Conservation (phyloP, 2,329 filamentous ascomycete genomes). For the Sporothrix brunneoviolacea region DNA sequence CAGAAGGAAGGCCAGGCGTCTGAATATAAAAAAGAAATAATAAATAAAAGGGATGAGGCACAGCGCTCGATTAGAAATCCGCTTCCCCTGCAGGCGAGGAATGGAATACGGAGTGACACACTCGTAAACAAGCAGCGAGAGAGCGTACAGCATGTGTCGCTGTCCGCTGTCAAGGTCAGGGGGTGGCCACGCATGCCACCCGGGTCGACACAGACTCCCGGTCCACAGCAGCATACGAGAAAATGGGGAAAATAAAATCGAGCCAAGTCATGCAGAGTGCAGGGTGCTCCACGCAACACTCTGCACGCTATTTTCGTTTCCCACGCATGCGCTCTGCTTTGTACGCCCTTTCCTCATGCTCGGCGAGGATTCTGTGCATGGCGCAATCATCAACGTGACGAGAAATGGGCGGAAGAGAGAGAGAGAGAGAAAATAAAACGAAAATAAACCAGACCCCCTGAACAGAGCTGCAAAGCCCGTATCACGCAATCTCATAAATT, state of each 20-base stretch:
- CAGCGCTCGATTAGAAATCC: background rate
- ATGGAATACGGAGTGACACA: too few relatives aligned
- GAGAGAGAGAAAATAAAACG: background rate
- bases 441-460: background rate
- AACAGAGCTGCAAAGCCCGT: too few relatives aligned
- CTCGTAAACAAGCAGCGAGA: too few relatives aligned
- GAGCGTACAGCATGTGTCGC: background rate
- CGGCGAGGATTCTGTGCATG: too few relatives aligned
- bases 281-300: background rate
- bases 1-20: background rate
- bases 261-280: background rate
- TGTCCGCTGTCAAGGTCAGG: constrained; percentile 4
- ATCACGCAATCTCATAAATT: too few relatives aligned
- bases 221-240: constrained; percentile 6
- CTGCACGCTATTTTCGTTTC: background rate
- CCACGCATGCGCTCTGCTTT: constrained; percentile 2
- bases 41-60: constrained; percentile 1
- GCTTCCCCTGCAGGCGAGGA: too few relatives aligned
- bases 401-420: too few relatives aligned
- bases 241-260: background rate
- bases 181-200: background rate
- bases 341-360: too few relatives aligned
- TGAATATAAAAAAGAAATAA: background rate
- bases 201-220: background rate
- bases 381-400: too few relatives aligned